Percentiles rank a stretch among this genome's conserved stretches.
Evolutionary conservation across 2,329 filamentous ascomycete genomes (phyloP).

Genomic region (Hymenoscyphus scutula): DNA sequence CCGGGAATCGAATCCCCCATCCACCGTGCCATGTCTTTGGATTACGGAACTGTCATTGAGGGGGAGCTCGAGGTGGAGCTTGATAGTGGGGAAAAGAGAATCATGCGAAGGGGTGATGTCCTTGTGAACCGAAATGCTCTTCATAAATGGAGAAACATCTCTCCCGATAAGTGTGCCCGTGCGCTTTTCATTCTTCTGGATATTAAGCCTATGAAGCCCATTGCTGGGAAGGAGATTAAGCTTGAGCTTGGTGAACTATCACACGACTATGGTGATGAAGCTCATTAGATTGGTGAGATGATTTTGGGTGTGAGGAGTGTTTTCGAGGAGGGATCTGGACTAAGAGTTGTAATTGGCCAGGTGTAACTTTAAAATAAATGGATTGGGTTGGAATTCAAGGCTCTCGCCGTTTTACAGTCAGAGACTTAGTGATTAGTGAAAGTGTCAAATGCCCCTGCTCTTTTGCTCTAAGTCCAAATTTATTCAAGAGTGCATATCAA

Average conservation of each 20-base stretch:
- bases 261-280: background rate
- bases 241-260: background rate
- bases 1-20: constrained; percentile 28
- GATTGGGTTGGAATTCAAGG: background rate
- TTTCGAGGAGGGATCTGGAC: background rate
- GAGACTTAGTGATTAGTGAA: background rate
- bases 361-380: background rate
- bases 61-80: constrained; percentile 6
- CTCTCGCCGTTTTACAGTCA: too few species aligned
- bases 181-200: constrained; percentile 1
- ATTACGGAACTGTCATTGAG: constrained; percentile 40
- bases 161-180: background rate
- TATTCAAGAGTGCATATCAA: too few species aligned
- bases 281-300: background rate
- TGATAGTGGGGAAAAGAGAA: constrained; percentile 6
- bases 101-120: constrained; percentile 7
- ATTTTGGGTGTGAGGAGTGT: background rate
- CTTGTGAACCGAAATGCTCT: background rate
- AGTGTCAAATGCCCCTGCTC: background rate
- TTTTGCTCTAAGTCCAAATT: too few species aligned
- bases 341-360: background rate
- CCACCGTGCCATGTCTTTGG: constrained; percentile 42
- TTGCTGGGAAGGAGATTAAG: constrained; percentile 2
- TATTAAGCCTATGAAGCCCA: background rate
- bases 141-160: background rate